Evolutionary conservation across 495 filamentous ascomycete genomes (phyloP), one percentile per base, ranked within the genome.

Genomic region (Lophiotrema nucula): DNA sequence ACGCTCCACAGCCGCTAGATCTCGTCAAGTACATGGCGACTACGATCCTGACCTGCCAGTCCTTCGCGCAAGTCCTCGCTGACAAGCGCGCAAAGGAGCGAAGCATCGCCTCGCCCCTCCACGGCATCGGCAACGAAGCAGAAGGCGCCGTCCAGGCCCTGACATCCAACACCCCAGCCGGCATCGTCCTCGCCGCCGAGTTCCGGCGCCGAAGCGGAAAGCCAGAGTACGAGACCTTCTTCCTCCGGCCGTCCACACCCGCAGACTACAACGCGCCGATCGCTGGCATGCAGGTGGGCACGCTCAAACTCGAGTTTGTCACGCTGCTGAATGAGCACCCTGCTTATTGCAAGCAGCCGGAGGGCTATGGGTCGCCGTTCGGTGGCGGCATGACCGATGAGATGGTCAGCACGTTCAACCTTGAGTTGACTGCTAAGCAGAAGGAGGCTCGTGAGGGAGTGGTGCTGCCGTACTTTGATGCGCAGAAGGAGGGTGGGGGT

Each of bases 391-490:
- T 19, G 8, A 70, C 73, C 0, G 77, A 78, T 26, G 72, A 73
- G 53, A 69, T 73, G 25, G 77, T 80, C 55, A 76, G 83, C 5
- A 95, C 92, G 13, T 98, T 98, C 66, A 85, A 88, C 58, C 72
- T 97, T 19, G 84, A 86, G 4, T 72, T 98, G 49, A 97, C 92
- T n/a, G 90, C 92, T 56, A 87, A 89, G 73, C 92, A 98, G 75
- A 80, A 84, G 58, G 76, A 76, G 55, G 92, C 92, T 35, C 76
- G 93, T 53, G 90, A 97, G 66, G 88, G 87, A 2, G 84, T 98
- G 18, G 89, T 96, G 24, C 68, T 98, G 62, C 95, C 93, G 25
- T 97, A 97, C 72, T 92, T 92, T 66, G 93, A 97, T 77, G 92
- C 93, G 15, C 93, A 98, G 80, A 83, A 81, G 41, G 84, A 84